Base-by-base conservation (phyloP, 2,329 filamentous ascomycete genomes). In the Penicillium sp. region DNA sequence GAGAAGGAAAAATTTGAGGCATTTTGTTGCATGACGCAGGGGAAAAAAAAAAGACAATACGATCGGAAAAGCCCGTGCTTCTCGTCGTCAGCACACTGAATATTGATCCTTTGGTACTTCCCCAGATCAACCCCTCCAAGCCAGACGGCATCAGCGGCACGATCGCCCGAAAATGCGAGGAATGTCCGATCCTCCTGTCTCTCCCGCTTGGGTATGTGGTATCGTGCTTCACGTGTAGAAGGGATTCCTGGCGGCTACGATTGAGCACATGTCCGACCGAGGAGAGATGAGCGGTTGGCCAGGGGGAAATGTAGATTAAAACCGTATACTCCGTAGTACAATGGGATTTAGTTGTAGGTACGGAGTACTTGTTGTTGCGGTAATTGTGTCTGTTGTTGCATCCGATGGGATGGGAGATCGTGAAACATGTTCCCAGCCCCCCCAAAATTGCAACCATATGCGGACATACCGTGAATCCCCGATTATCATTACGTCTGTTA, bases 71-170 rank as follows among this genome's bases (percentile, higher is more conserved):
- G 52, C 7, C 50, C 50, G 50, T 53, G 38, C 50, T 31, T 23
- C 4, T 43, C 7, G 13, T 23, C 12, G 38, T 52, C 19, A 35
- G 40, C 19, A 35, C 9, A 10, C 35, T 27, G 29, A 33, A 53
- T 25, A 52, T 15, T 50, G 37, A 50, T 60, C 19, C 19, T 12
- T 5, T 31, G 15, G 31, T 23, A 17, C 12, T 53, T 56, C 62
- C 57, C 61, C 59, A 57, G 62, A 57, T 54, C 47, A 47, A 38
- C 47, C 33, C n/a, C 41, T 31, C 48, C 37, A 46, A 15, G 7
- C 25, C 23, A 41, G 35, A 50, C 62, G 61, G 63, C 57, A 63
- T 62, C 64, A 67, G 64, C 59, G 65, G 64, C 65, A 60, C 40
- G 64, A 62, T 59, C 53, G 56, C 40, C 56, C 50, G 42, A 45